Conservation (phyloP, 2,329 filamentous ascomycete species). For the Colletotrichum sansevieriae region DNA sequence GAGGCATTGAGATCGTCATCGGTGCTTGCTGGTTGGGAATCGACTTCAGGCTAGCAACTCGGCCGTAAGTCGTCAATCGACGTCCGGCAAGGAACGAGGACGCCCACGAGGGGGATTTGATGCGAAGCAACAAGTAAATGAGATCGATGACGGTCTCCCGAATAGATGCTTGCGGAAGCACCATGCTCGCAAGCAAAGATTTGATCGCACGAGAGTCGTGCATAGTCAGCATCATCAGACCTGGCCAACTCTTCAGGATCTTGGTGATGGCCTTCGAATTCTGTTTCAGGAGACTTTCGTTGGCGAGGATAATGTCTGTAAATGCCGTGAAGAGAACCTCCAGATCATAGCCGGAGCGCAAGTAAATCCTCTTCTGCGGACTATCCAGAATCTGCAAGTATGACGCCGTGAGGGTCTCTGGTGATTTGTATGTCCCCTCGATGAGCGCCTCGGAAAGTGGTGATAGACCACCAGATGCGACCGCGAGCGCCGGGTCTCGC, state of each 20-base stretch:
- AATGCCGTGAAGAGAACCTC: conserved; percentile 93
- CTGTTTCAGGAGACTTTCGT: conserved; percentile 77
- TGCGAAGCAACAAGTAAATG: conserved; percentile 82
- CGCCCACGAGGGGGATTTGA: conserved; percentile 95
- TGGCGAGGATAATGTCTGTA: conserved; percentile 81
- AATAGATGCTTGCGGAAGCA: conserved; percentile 67
- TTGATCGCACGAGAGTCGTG: conserved; percentile 86
- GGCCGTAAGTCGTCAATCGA: conserved; percentile 94
- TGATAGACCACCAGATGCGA: conserved; percentile 86
- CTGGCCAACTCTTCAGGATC: conserved; percentile 93
- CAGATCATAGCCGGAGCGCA: conserved; percentile 90
- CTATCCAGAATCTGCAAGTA: conserved; percentile 91
- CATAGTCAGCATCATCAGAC: conserved; percentile 88
- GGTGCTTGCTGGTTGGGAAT: conserved; percentile 57
- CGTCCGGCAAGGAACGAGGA: conserved; percentile 94
- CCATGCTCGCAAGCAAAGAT: conserved; percentile 78
- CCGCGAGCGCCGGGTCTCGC: conserved; percentile 83
- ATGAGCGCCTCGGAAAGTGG: conserved; percentile 92
- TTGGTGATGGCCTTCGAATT: conserved; percentile 94
- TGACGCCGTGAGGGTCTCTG: conserved; percentile 88
- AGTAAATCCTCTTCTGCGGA: conserved; percentile 81
- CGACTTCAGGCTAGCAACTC: conserved; percentile 86
- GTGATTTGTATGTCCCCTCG: conserved; percentile 91
- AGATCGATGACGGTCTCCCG: conserved; percentile 88
- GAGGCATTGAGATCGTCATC: conserved; percentile 54